Conservation (phyloP, 805 yeast species). For the Saccharomycopsis javanensis region DNA sequence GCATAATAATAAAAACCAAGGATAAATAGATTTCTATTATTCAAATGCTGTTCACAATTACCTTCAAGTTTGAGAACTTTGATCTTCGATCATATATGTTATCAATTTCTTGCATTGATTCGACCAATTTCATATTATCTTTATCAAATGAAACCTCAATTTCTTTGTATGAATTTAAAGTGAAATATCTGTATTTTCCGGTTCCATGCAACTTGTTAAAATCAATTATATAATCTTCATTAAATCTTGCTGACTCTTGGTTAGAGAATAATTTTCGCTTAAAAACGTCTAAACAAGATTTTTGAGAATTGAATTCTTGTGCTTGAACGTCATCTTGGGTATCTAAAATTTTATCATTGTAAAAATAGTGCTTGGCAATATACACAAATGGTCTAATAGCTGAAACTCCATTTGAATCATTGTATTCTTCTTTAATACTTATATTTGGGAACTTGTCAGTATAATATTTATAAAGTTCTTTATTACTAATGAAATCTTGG, state of each 20-base stretch:
- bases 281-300: slow-evolving; percentile 8
- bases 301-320: background rate
- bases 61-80: background rate
- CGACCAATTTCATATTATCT: slow-evolving; percentile 7
- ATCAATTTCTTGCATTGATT: slow-evolving; percentile 11
- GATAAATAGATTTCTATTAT: too few species aligned
- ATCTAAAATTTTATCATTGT: background rate
- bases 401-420: background rate
- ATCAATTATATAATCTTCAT: background rate
- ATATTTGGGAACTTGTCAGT: background rate
- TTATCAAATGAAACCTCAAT: slow-evolving; percentile 9
- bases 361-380: slow-evolving; percentile 9
- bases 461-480: slow-evolving; percentile 10
- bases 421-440: background rate
- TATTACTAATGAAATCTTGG: slow-evolving; percentile 5
- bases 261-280: background rate
- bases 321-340: background rate
- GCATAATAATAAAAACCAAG: background rate
- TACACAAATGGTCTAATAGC: slow-evolving; percentile 5
- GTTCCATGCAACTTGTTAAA: background rate
- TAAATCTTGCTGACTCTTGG: background rate
- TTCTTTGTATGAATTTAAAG: slow-evolving; percentile 14
- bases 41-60: background rate
- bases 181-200: slow-evolving; percentile 9
- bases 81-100: slow-evolving; percentile 13